Conservation (phyloP, 169 alveolate species). For the Babesia ovata region DNA sequence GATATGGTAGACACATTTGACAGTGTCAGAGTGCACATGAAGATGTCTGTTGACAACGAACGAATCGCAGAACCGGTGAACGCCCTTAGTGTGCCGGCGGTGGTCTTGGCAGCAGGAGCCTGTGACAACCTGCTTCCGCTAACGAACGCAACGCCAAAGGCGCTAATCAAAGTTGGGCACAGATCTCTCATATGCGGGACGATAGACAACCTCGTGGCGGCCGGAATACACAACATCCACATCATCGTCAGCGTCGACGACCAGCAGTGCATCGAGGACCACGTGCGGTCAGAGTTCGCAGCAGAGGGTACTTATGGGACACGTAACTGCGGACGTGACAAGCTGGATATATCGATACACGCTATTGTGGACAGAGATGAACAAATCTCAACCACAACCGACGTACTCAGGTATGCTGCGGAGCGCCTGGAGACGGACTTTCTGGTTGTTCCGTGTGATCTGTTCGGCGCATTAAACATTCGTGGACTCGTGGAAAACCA, state of each 20-base stretch:
- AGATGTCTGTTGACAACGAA: too few relatives aligned
- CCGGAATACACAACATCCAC: slow-evolving; percentile 15
- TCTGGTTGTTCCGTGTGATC: slow-evolving; percentile 64
- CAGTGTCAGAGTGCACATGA: too few relatives aligned
- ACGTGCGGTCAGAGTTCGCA: slow-evolving; percentile 13
- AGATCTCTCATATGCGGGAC: slow-evolving; percentile 38
- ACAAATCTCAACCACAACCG: slow-evolving; percentile 21
- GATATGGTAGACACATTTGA: too few relatives aligned
- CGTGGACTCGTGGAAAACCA: slow-evolving; percentile 42
- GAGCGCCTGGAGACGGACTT: slow-evolving; percentile 25
- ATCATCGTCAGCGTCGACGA: slow-evolving; percentile 19
- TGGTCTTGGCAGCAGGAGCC: slow-evolving; percentile 49
- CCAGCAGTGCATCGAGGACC: slow-evolving; percentile 24
- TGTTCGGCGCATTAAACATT: slow-evolving; percentile 49
- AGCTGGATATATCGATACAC: slow-evolving; percentile 23
- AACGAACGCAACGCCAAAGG: slow-evolving; percentile 34
- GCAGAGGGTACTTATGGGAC: neutral
- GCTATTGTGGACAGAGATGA: slow-evolving; percentile 15
- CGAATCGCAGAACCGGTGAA: too few relatives aligned
- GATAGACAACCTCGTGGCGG: slow-evolving; percentile 18
- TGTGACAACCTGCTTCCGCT: slow-evolving; percentile 41
- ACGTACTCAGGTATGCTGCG: slow-evolving; percentile 23
- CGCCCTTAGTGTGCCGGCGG: slow-evolving; percentile 26
- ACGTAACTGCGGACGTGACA: neutral
- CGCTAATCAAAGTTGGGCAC: slow-evolving; percentile 34